A percentile compares a stretch with the other conserved stretches of the same genome.
Evolutionary conservation across 228 moss, liverwort and hornwort genomes (phyloP).

Genomic region (Sphagnum fallax): DNA sequence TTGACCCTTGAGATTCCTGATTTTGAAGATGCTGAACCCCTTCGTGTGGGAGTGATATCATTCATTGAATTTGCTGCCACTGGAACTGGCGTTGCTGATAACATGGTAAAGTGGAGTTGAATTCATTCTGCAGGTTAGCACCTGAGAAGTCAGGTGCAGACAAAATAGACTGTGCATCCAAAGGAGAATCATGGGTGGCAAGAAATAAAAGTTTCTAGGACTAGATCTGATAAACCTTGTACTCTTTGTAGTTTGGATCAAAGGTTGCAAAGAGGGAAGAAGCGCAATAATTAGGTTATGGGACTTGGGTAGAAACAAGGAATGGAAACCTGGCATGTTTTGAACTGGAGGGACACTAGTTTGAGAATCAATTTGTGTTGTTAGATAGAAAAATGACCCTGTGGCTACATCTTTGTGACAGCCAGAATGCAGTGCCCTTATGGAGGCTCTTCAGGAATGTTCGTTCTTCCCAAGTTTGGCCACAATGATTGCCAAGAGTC

Average conservation of each 20-base stretch:
- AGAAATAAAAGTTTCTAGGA: too few relatives aligned
- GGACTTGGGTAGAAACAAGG: too few relatives aligned
- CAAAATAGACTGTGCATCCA: too few relatives aligned
- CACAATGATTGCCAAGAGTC: slow-evolving; percentile 67
- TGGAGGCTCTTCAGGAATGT: slow-evolving; percentile 68
- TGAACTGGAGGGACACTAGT: too few relatives aligned
- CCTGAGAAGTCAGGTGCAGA: neutral
- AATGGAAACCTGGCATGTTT: too few relatives aligned
- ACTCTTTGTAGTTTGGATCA: too few relatives aligned
- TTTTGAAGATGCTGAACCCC: slow-evolving; percentile 54
- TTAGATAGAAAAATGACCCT: neutral
- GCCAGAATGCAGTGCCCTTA: slow-evolving; percentile 69
- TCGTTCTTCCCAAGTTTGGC: slow-evolving; percentile 61
- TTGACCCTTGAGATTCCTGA: slow-evolving; percentile 20
- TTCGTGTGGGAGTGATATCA: slow-evolving; percentile 73
- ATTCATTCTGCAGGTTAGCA: too few relatives aligned
- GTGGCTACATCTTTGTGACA: slow-evolving; percentile 24
- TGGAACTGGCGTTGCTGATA: slow-evolving; percentile 43
- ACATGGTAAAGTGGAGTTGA: slow-evolving; percentile 32
- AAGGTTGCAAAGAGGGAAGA: too few relatives aligned
- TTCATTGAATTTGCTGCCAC: slow-evolving; percentile 87
- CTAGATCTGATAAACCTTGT: too few relatives aligned
- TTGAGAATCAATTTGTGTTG: neutral
- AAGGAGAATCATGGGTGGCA: too few relatives aligned
- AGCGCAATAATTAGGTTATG: too few relatives aligned